Evolutionary conservation across 371 early-diverging fungal genomes (phyloP).

Genomic region (Mucor velutinosus): DNA sequence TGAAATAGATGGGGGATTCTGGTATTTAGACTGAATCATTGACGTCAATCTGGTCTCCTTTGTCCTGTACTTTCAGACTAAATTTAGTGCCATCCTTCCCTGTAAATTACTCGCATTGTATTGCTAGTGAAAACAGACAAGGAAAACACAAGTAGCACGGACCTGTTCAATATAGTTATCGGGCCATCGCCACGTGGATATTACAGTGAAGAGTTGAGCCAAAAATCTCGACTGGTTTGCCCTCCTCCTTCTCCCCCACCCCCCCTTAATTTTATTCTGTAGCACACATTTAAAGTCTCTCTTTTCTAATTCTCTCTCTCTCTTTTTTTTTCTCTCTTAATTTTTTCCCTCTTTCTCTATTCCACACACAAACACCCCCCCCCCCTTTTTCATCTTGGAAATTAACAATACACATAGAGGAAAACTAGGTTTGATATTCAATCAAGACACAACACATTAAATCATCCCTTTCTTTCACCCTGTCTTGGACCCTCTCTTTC

Average conservation of each 20-base stretch:
- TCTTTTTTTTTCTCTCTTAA: not conserved
- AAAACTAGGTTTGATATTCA: not conserved
- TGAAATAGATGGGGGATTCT: not conserved
- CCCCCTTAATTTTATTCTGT: not conserved
- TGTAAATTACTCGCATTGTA: not conserved
- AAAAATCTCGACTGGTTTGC: not conserved
- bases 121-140: not conserved
- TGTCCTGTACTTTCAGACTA: not conserved
- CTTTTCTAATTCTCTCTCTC: not conserved
- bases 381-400: not conserved
- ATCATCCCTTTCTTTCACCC: slow-evolving; percentile 6
- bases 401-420: not conserved
- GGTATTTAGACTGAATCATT: not conserved
- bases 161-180: not conserved
- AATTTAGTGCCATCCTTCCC: not conserved
- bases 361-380: not conserved
- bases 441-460: slow-evolving; percentile 16
- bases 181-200: slow-evolving; percentile 1
- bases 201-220: not conserved
- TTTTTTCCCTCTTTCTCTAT: not conserved
- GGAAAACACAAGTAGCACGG: not conserved
- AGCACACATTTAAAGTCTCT: slow-evolving; percentile 1
- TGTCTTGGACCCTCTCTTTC: slow-evolving; percentile 13
- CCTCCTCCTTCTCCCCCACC: not conserved
- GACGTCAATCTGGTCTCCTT: not conserved